phyloP scores from a whole-genome alignment of 345 rosid genomes.

The Aurinia saxatilis region DNA sequence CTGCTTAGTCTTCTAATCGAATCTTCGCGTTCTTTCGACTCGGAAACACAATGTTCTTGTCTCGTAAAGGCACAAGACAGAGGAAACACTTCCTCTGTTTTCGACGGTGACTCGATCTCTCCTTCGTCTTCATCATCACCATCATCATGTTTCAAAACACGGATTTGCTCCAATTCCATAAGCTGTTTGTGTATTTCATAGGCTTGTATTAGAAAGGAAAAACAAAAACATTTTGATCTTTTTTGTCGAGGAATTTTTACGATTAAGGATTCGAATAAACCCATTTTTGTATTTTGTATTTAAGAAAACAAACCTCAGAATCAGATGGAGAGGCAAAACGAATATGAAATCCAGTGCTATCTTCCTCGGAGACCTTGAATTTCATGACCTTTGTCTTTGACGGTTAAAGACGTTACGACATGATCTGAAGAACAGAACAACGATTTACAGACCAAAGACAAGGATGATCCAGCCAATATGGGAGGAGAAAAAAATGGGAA shows the following conservation, averaged over 20 bases:
- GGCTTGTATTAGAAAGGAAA: neutral
- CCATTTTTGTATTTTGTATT: neutral
- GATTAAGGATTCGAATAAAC: neutral
- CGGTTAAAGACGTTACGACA: neutral
- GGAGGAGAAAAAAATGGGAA: constrained; percentile 1
- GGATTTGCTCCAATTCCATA: constrained; percentile 48
- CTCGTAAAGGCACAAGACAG: constrained; percentile 45
- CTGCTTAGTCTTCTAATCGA: constrained; percentile 43
- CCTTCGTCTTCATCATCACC: constrained; percentile 25
- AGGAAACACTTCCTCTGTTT: constrained; percentile 31
- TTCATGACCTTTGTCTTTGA: neutral
- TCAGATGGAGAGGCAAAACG: constrained; percentile 11
- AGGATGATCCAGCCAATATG: constrained; percentile 17
- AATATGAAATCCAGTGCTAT: neutral
- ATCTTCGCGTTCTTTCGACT: constrained; percentile 39
- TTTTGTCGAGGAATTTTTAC: neutral
- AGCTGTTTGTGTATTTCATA: constrained; percentile 18
- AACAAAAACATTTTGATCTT: neutral
- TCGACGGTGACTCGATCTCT: constrained; percentile 32
- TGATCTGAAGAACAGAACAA: neutral
- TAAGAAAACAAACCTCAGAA: constrained; percentile 21
- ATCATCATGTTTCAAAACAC: constrained; percentile 31
- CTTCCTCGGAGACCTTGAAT: constrained; percentile 10
- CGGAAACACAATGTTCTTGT: constrained; percentile 34
- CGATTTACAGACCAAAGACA: neutral